A percentile compares a stretch with the other conserved stretches of the same genome.
phyloP scores from a whole-genome alignment of 2,329 filamentous ascomycete species.

The Emmonsiellopsis sp. region DNA sequence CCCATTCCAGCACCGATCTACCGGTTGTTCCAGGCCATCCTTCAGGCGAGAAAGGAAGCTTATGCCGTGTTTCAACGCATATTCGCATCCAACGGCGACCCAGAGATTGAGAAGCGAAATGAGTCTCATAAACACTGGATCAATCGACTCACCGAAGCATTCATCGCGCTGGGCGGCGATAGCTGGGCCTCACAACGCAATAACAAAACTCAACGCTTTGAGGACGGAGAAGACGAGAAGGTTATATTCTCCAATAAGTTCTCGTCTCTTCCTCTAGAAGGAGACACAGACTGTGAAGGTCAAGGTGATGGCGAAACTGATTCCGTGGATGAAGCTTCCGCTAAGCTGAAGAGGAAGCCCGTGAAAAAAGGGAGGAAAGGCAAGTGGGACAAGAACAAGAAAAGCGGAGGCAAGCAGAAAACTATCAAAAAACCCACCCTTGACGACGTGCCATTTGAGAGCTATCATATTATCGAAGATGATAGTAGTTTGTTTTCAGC shows the following conservation, averaged over 20 bases:
- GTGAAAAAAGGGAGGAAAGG: constrained; percentile 19
- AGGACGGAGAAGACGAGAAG: constrained; percentile 16
- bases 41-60: constrained; percentile 23
- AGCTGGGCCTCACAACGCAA: constrained; percentile 13
- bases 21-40: constrained; percentile 30
- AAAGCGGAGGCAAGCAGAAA: constrained; percentile 13
- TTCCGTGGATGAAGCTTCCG: constrained; percentile 3
- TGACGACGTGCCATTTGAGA: constrained; percentile 36
- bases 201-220: constrained; percentile 1
- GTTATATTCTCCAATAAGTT: constrained; percentile 22
- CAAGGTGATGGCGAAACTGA: constrained; percentile 6
- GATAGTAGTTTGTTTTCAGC: constrained; percentile 28
- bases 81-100: constrained; percentile 22
- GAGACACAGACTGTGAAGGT: constrained; percentile 10
- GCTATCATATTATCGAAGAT: constrained; percentile 36
- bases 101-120: constrained; percentile 31
- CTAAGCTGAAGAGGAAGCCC: constrained; percentile 12
- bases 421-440: constrained; percentile 12
- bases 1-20: constrained; percentile 27
- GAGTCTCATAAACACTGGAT: constrained; percentile 36
- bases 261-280: constrained; percentile 14
- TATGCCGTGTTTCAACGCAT: constrained; percentile 25
- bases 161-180: constrained; percentile 26
- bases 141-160: constrained; percentile 29
- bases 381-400: constrained; percentile 19